A percentile compares a stretch with the other conserved stretches of the same genome.
Evolutionary conservation across 2,329 filamentous ascomycete genomes (phyloP).

Genomic region (Neofusicoccum kwambonambiense): DNA sequence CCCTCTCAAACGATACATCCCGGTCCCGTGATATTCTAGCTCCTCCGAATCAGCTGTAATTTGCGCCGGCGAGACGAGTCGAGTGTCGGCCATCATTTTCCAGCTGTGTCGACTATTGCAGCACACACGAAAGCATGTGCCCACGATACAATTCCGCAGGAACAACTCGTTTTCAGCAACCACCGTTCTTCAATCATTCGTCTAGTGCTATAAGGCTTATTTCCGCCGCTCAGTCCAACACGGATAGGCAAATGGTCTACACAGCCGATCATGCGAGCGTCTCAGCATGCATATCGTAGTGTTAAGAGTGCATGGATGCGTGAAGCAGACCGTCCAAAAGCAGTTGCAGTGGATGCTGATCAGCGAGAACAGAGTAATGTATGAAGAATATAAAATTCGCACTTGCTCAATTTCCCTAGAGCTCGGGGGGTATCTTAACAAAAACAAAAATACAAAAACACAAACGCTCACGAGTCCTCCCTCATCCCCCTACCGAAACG

Average conservation of each 20-base stretch:
- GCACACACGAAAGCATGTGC: no score
- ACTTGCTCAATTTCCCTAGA: conserved; percentile 11
- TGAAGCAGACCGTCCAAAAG: neutral
- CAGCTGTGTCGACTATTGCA: no score
- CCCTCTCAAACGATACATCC: no score
- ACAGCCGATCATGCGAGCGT: neutral
- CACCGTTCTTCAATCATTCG: no score
- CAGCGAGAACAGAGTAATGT: neutral
- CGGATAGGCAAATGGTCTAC: neutral
- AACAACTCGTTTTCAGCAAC: no score
- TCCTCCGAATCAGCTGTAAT: no score
- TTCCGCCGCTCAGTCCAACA: neutral
- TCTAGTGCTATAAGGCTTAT: no score
- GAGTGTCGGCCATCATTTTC: no score
- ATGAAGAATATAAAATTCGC: neutral
- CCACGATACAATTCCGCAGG: no score
- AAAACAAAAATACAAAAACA: neutral
- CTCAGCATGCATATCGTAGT: neutral
- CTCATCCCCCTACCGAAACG: neutral
- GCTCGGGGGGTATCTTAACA: conserved; percentile 12
- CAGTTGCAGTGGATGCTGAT: no score
- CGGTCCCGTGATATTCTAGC: no score
- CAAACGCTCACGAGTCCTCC: neutral
- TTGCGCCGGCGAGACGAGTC: no score
- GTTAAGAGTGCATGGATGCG: neutral